These are phyloP conservation scores for Talaromyces sp. DNA, from an alignment of 2,329 filamentous ascomycete species.

Conservation along the genomic window DNA sequence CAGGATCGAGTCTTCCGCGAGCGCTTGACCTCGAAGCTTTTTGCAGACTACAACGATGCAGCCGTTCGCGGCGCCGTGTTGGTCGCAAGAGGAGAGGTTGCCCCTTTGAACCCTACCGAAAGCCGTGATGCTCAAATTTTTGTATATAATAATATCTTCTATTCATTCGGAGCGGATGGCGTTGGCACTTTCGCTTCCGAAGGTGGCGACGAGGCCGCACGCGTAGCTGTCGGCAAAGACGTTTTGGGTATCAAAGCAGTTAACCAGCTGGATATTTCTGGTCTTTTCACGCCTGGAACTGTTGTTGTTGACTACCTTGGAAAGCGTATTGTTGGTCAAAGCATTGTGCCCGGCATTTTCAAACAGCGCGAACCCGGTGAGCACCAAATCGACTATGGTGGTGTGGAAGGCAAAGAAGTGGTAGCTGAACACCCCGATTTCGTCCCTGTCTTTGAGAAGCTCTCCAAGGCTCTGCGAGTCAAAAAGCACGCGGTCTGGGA, in stretches of 20 bases:
- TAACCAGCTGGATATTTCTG: constrained; percentile 93
- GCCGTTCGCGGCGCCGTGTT: constrained; percentile 86
- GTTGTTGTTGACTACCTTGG: constrained; percentile 96
- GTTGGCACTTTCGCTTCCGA: constrained; percentile 96
- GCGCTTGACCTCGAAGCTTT: constrained; percentile 87
- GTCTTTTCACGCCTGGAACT: constrained; percentile 90
- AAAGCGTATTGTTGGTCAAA: constrained; percentile 95
- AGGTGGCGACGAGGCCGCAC: constrained; percentile 91
- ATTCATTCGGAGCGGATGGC: constrained; percentile 95
- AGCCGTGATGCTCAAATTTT: constrained; percentile 92
- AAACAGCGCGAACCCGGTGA: constrained; percentile 96
- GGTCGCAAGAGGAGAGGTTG: constrained; percentile 86
- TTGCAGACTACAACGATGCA: constrained; percentile 95
- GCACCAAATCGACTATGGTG: constrained; percentile 98
- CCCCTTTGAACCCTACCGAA: constrained; percentile 92
- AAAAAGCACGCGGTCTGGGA: constrained; percentile 98
- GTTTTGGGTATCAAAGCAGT: constrained; percentile 90
- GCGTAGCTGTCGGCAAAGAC: constrained; percentile 94
- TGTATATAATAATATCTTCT: constrained; percentile 99
- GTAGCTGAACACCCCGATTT: constrained; percentile 89
- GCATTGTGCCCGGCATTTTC: constrained; percentile 97
- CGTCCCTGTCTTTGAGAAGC: constrained; percentile 74
- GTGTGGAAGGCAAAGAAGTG: constrained; percentile 93
- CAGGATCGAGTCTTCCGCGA: constrained; percentile 96
- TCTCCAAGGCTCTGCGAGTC: constrained; percentile 83